A percentile compares a stretch with the other conserved stretches of the same genome.
These are phyloP conservation scores for Panellus pusillus DNA, from an alignment of 768 basidiomycete genomes.

Conservation along the genomic window DNA sequence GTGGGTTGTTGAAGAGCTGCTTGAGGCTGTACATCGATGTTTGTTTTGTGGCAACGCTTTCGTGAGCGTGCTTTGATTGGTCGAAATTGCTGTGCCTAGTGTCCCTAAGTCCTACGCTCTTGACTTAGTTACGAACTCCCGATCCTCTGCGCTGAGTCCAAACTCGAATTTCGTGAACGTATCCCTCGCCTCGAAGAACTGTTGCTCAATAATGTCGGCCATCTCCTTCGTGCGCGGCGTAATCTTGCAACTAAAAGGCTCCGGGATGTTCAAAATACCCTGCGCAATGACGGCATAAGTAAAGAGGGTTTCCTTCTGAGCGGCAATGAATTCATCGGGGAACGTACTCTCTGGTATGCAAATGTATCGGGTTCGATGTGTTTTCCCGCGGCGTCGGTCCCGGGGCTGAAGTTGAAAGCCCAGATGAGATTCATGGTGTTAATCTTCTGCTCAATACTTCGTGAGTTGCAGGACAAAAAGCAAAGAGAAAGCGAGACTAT, in stretches of 20 bases:
- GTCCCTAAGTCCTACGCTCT: not conserved
- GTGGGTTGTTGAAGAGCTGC: slow-evolving; percentile 64
- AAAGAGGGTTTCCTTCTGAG: too few relatives aligned
- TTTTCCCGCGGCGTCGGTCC: not conserved
- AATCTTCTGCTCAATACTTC: slow-evolving; percentile 15
- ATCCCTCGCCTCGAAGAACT: slow-evolving; percentile 7
- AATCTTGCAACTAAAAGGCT: slow-evolving; percentile 22
- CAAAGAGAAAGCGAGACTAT: slow-evolving; percentile 11
- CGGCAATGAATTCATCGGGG: not conserved
- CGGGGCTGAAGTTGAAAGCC: slow-evolving; percentile 27
- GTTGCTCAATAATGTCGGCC: slow-evolving; percentile 11
- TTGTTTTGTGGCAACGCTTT: slow-evolving; percentile 70
- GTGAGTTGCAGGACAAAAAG: not conserved
- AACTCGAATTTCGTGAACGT: slow-evolving; percentile 7
- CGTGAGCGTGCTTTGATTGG: slow-evolving; percentile 48
- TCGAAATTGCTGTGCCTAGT: too few relatives aligned
- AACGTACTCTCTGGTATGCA: slow-evolving; percentile 13
- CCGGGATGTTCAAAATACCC: slow-evolving; percentile 12
- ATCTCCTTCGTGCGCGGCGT: slow-evolving; percentile 10
- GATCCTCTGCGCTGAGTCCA: slow-evolving; percentile 1
- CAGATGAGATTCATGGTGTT: slow-evolving; percentile 28
- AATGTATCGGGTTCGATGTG: slow-evolving; percentile 12
- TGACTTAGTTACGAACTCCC: not conserved
- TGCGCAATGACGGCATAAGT: too few relatives aligned
- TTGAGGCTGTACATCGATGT: slow-evolving; percentile 68